phyloP scores from a whole-genome alignment of 2,329 filamentous ascomycete species.

The Alternaria dauci region DNA sequence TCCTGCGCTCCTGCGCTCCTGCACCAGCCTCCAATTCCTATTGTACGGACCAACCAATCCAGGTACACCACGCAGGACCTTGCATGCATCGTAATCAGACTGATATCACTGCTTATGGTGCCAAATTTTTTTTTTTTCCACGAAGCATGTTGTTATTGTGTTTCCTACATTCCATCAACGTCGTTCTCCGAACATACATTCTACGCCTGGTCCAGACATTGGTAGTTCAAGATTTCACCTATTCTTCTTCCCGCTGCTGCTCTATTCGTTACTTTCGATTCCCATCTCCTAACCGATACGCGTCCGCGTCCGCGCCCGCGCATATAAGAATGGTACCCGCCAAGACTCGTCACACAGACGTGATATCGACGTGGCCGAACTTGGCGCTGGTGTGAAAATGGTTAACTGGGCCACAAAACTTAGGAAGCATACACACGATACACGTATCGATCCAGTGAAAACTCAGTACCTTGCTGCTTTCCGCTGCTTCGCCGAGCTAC shows the following conservation, averaged over 20 bases:
- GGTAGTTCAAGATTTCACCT: not conserved
- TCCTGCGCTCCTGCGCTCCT: not conserved
- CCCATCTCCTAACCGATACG: not conserved
- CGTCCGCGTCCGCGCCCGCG: not conserved
- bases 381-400: not conserved
- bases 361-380: not conserved
- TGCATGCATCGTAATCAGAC: not conserved
- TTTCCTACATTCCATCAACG: not conserved
- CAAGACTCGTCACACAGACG: not conserved
- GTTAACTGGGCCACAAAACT: not conserved
- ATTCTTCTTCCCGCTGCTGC: not conserved
- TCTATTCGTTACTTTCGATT: not conserved
- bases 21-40: not conserved
- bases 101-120: not conserved
- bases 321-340: not conserved
- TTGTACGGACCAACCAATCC: not conserved
- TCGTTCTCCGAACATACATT: not conserved
- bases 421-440: not conserved
- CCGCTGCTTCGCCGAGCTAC: not conserved
- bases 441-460: not conserved
- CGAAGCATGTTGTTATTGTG: not conserved
- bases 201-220: not conserved
- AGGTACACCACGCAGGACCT: not conserved
- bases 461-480: not conserved
- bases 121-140: not conserved